These are phyloP conservation scores for Cordyceps pruinosa DNA, from an alignment of 2,329 filamentous ascomycete species.

Conservation along the genomic window DNA sequence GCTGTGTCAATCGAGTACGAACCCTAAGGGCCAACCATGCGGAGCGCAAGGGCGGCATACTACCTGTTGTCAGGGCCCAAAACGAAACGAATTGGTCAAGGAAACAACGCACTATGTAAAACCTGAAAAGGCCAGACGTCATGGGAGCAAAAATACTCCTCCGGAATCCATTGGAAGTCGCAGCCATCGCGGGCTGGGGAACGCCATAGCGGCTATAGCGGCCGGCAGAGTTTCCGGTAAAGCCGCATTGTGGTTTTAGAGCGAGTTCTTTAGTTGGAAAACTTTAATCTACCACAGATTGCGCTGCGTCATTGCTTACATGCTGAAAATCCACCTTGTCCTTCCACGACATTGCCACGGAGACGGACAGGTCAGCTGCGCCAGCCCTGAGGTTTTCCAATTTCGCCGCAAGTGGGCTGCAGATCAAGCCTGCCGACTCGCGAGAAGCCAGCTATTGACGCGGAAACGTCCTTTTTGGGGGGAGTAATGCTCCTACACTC, in stretches of 20 bases:
- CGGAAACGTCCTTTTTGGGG: slow-evolving; percentile 35
- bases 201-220: slow-evolving; percentile 55
- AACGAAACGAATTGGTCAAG: accelerated
- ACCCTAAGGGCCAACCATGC: slow-evolving; percentile 52
- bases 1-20: slow-evolving; percentile 53
- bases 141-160: slow-evolving; percentile 50
- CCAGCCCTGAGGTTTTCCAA: slow-evolving; percentile 45
- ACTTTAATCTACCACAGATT: no score
- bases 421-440: slow-evolving; percentile 40
- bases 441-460: slow-evolving; percentile 40
- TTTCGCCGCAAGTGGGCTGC: slow-evolving; percentile 44
- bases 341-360: slow-evolving; percentile 50
- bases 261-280: no score
- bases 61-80: slow-evolving; percentile 11
- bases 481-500: slow-evolving; percentile 45
- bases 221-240: slow-evolving; percentile 47
- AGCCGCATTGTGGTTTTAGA: slow-evolving; percentile 36
- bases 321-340: slow-evolving; percentile 44
- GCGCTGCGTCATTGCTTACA: no score
- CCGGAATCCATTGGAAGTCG: slow-evolving; percentile 49
- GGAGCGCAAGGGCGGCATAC: slow-evolving; percentile 50
- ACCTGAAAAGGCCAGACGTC: slow-evolving; percentile 57
- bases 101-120: slow-evolving; percentile 35
- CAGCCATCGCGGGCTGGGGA: slow-evolving; percentile 55
- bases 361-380: slow-evolving; percentile 46